phyloP scores from a whole-genome alignment of 2,329 filamentous ascomycete genomes.

The Fusarium goolgardi region DNA sequence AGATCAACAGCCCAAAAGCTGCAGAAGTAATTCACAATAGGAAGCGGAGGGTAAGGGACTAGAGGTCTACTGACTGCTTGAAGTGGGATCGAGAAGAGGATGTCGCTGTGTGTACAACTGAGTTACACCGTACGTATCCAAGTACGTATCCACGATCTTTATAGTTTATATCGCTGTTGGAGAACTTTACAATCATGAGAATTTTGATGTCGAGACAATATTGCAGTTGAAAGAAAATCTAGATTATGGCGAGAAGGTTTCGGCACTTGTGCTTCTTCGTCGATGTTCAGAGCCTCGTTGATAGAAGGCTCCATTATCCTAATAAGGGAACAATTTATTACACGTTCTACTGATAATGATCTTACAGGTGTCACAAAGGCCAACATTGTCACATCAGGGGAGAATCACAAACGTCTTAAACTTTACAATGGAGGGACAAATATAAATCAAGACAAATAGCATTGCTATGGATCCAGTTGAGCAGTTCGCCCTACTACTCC shows the following conservation, averaged over 20 bases:
- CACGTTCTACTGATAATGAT: background rate
- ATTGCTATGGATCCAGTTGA: slow-evolving; percentile 41
- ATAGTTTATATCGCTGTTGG: background rate
- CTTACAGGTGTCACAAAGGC: background rate
- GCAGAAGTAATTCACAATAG: background rate
- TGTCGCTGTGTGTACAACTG: background rate
- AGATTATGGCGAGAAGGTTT: background rate
- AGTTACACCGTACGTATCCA: background rate
- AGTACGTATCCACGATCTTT: background rate
- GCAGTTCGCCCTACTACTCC: slow-evolving; percentile 41
- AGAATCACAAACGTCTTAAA: background rate
- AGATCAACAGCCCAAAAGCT: background rate
- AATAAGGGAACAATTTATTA: background rate
- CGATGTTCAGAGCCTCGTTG: background rate
- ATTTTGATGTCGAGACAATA: background rate
- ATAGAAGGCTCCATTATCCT: background rate
- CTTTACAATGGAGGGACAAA: background rate
- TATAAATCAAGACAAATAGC: slow-evolving; percentile 38
- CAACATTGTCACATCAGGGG: background rate
- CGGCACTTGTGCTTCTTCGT: background rate
- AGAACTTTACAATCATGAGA: background rate
- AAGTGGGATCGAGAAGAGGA: background rate
- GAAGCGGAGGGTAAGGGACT: background rate
- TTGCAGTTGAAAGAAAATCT: background rate
- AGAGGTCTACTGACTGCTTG: background rate